A percentile compares a stretch with the other conserved stretches of the same genome.
These are phyloP conservation scores for Teunomyces pallodes DNA, from an alignment of 805 yeast genomes.

Conservation along the genomic window DNA sequence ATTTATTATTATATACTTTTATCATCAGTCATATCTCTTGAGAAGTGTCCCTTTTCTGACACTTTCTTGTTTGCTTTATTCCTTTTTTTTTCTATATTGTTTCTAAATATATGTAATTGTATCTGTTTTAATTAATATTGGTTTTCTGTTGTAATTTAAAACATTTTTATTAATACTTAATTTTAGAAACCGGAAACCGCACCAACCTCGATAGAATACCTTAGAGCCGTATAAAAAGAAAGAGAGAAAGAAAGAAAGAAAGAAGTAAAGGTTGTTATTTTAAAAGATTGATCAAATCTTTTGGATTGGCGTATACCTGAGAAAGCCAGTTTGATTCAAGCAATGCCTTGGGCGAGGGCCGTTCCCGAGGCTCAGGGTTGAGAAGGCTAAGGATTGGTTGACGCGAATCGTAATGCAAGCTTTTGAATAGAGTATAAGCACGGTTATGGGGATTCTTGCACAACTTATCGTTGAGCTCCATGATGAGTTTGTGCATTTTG, in stretches of 20 bases:
- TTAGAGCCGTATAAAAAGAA: background rate
- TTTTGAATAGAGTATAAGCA: constrained; percentile 30
- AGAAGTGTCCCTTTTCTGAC: constrained; percentile 3
- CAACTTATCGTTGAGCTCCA: constrained; percentile 12
- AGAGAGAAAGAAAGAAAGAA: background rate
- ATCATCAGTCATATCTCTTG: constrained; percentile 6
- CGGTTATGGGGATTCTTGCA: constrained; percentile 24
- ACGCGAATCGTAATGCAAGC: constrained; percentile 39
- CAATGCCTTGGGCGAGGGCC: constrained; percentile 25
- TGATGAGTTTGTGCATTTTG: constrained; percentile 11
- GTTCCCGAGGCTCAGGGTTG: constrained; percentile 26
- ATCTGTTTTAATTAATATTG: background rate
- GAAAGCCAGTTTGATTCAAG: constrained; percentile 35
- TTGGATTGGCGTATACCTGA: constrained; percentile 39
- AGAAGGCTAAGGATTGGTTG: constrained; percentile 29
- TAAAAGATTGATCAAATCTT: constrained; percentile 22
- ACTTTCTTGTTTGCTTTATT: background rate
- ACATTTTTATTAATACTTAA: too few relatives aligned
- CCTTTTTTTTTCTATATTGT: constrained; percentile 1
- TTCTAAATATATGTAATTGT: constrained; percentile 4
- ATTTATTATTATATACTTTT: constrained; percentile 8
- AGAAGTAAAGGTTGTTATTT: background rate
- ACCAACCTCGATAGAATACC: too few relatives aligned
- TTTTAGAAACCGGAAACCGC: too few relatives aligned
- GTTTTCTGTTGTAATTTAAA: too few relatives aligned